Conservation (phyloP, 2,329 filamentous ascomycete species). For the Alternaria atra region DNA sequence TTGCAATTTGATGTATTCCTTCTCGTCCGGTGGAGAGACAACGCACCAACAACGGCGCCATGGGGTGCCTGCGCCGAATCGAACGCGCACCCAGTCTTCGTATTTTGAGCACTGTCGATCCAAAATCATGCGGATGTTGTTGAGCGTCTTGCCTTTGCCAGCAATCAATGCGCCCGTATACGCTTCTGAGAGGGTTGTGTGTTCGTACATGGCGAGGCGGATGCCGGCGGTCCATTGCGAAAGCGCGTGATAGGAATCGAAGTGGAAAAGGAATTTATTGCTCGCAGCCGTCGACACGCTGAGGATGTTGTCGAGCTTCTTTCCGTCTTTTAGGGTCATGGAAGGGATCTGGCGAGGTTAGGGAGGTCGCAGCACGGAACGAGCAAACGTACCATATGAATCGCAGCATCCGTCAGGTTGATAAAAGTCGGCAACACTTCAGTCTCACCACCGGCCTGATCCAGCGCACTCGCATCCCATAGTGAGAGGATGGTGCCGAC, state of each 20-base stretch:
- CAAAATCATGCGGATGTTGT: constrained; percentile 90
- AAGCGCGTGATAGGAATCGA: constrained; percentile 91
- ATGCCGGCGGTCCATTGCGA: constrained; percentile 97
- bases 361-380: not conserved
- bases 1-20: constrained; percentile 83
- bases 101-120: constrained; percentile 78
- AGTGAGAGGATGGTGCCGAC: constrained; percentile 93
- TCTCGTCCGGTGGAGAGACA: constrained; percentile 90
- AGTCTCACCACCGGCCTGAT: constrained; percentile 83
- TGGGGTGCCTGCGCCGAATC: constrained; percentile 93
- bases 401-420: constrained; percentile 95
- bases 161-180: constrained; percentile 97
- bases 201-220: constrained; percentile 91
- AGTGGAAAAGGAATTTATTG: constrained; percentile 94
- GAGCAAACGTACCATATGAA: constrained; percentile 85
- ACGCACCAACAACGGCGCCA: constrained; percentile 99
- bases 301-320: constrained; percentile 90
- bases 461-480: constrained; percentile 93
- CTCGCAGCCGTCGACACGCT: constrained; percentile 95
- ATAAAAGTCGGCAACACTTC: constrained; percentile 93
- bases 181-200: constrained; percentile 90
- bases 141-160: constrained; percentile 87
- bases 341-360: constrained; percentile 65
- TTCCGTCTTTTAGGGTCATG: constrained; percentile 83
- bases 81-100: constrained; percentile 93